Conservation (phyloP, 129 eudicot genomes). For the Gnaphalium uliginosum region DNA sequence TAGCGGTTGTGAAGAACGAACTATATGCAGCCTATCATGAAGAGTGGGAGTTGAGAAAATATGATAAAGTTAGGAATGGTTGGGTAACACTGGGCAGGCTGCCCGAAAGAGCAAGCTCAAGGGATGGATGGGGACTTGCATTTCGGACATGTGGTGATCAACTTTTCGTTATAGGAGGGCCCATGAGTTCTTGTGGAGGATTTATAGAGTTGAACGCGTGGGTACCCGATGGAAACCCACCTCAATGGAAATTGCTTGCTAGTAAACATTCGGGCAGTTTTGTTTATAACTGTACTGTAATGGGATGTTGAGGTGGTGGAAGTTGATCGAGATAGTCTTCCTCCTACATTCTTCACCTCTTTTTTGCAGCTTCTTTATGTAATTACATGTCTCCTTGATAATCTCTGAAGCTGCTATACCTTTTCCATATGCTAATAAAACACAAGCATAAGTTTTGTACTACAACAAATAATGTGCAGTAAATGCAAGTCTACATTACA, state of each 20-base stretch:
- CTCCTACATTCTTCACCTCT: constrained; percentile 45
- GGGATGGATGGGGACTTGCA: constrained; percentile 85
- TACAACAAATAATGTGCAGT: neutral
- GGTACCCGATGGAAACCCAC: constrained; percentile 61
- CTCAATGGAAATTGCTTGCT: constrained; percentile 62
- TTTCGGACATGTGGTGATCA: constrained; percentile 78
- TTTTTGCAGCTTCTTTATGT: constrained; percentile 58
- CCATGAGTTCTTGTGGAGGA: constrained; percentile 47
- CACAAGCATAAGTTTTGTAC: neutral
- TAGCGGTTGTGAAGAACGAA: constrained; percentile 73
- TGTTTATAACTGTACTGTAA: constrained; percentile 84
- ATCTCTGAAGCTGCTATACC: constrained; percentile 43
- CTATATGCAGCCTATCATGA: constrained; percentile 69
- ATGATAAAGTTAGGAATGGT: constrained; percentile 45
- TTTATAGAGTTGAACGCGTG: constrained; percentile 67
- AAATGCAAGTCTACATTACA: neutral
- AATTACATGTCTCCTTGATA: constrained; percentile 50
- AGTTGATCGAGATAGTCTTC: too few relatives aligned
- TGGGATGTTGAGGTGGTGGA: constrained; percentile 66
- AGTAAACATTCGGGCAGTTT: constrained; percentile 55
- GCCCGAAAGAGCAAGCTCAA: constrained; percentile 62
- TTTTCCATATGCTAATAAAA: constrained; percentile 13
- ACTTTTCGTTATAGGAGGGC: constrained; percentile 77
- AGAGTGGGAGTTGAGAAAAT: constrained; percentile 58
- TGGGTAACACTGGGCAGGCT: constrained; percentile 65